A percentile compares a stretch with the other conserved stretches of the same genome.
Evolutionary conservation across 2,329 filamentous ascomycete genomes (phyloP).

Genomic region (Claviceps pazoutovae): DNA sequence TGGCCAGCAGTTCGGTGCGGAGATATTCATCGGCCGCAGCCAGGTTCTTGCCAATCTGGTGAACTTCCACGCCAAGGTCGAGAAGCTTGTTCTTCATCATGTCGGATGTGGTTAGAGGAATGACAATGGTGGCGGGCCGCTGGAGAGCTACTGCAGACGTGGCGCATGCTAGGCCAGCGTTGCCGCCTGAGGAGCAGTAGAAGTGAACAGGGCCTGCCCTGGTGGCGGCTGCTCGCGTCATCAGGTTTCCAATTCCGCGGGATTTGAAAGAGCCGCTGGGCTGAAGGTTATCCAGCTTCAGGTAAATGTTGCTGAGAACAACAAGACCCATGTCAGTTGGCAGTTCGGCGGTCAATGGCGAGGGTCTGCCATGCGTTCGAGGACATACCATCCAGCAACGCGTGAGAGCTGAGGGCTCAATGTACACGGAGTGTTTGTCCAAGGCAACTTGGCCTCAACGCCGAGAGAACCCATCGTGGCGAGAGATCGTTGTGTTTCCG

Average conservation of each 20-base stretch:
- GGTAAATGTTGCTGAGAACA: slow-evolving; percentile 51
- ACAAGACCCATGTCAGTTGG: neutral
- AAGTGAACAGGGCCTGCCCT: slow-evolving; percentile 42
- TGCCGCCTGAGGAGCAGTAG: slow-evolving; percentile 70
- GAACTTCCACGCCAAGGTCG: slow-evolving; percentile 53
- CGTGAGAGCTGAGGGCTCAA: slow-evolving; percentile 53
- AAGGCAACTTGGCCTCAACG: slow-evolving; percentile 35
- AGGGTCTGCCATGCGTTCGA: neutral
- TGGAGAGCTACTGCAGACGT: slow-evolving; percentile 52
- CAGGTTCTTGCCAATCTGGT: slow-evolving; percentile 55
- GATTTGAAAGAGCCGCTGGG: slow-evolving; percentile 82
- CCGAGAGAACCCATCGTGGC: slow-evolving; percentile 27
- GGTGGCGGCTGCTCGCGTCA: slow-evolving; percentile 28
- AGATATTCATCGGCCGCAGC: slow-evolving; percentile 56
- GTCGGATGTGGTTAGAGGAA: slow-evolving; percentile 50
- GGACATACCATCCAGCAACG: slow-evolving; percentile 54
- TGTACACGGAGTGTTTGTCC: slow-evolving; percentile 59
- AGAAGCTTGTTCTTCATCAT: slow-evolving; percentile 60
- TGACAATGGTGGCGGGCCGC: slow-evolving; percentile 59
- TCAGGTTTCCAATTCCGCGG: slow-evolving; percentile 58
- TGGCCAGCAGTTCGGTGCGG: slow-evolving; percentile 38
- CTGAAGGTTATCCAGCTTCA: slow-evolving; percentile 77
- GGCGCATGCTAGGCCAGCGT: slow-evolving; percentile 72
- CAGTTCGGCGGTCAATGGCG: neutral
- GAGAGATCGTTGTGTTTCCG: neutral